Base-by-base conservation (phyloP, 1,139 yeast species). In the Kodamaea suecica region DNA sequence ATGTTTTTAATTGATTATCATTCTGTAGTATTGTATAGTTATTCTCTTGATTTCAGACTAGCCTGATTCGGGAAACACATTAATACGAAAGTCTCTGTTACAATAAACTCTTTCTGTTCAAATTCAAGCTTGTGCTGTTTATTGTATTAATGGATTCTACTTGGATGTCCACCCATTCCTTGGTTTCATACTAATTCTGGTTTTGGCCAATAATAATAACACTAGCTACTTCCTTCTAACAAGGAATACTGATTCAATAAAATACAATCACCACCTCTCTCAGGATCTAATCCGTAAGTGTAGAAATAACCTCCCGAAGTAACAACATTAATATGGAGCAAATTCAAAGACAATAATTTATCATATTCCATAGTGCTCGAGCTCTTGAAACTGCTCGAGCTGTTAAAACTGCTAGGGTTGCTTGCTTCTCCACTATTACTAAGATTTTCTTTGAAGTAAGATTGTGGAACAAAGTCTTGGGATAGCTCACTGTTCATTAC, bases 241-340 rank as follows among this genome's bases (percentile, higher is more conserved):
- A 69, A 53, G 17, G 83, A 73, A 53, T 78, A 80, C 53, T 85
- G 95, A 43, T 80, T 78, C 34, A 86, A 63, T 37, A 87, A 63
- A 27, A 84, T 79, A 59, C 98, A 90, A 53, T 92, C 97, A 4
- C 97, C 97, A 2, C 97, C 97, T 38, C 92, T 64, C 43, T 82
- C 95, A 0, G 94, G 82, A 52, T 90, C 95, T 39, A 92, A 67
- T 0, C 88, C 87, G 57, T 86, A 92, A 38, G 83, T 88, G 55
- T 84, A 87, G 50, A 85, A 84, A 43, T 75, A 74, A 0, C 98
- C 98, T 41, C 86, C 95, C 0, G 94, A 78, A 0, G 96, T 86
- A 4, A 88, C 84, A 13, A 90, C 96, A 48, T 80, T 71, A 3
- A 85, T 80, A 47, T 80, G 82, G 17, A 84, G 66, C 30, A 80